A percentile compares a stretch with the other conserved stretches of the same genome.
These are phyloP conservation scores for Phytophthora pisi DNA, from an alignment of 352 stramenopile genomes.

Conservation along the genomic window DNA sequence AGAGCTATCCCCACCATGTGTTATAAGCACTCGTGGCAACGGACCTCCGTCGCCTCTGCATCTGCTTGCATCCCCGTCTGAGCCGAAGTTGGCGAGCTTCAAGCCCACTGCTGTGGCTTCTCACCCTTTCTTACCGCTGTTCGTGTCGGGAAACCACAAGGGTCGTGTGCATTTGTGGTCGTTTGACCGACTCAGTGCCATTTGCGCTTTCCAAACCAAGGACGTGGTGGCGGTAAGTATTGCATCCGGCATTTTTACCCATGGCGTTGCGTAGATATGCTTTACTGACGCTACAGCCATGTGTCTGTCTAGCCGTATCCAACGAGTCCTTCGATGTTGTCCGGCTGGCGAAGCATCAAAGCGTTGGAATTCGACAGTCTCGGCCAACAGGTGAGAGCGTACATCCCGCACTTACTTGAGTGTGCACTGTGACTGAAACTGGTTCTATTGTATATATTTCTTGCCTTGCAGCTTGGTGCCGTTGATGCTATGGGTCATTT, in stretches of 20 bases:
- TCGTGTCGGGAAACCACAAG: conserved; percentile 83
- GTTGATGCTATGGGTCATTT: conserved; percentile 74
- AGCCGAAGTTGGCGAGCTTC: conserved; percentile 64
- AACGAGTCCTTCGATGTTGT: conserved; percentile 60
- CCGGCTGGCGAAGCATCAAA: conserved; percentile 67
- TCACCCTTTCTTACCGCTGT: conserved; percentile 80
- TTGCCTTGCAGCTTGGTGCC: conserved; percentile 64
- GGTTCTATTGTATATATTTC: neutral
- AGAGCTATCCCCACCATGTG: conserved; percentile 32
- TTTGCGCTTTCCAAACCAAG: conserved; percentile 73
- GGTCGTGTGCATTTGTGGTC: conserved; percentile 85
- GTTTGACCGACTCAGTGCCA: conserved; percentile 76
- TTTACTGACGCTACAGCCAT: neutral
- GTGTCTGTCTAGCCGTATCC: conserved; percentile 51
- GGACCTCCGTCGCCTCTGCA: conserved; percentile 36
- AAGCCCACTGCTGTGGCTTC: conserved; percentile 78
- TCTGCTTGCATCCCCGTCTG: conserved; percentile 35
- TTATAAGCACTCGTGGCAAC: conserved; percentile 27
- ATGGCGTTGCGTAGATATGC: neutral
- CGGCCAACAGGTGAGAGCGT: conserved; percentile 63
- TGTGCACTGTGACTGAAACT: conserved; percentile 1
- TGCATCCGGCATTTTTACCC: neutral
- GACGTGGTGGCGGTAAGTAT: conserved; percentile 61
- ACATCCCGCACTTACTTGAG: neutral
- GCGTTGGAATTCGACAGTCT: conserved; percentile 81